These are phyloP conservation scores for Suillus plorans DNA, from an alignment of 768 basidiomycete species.

Conservation along the genomic window DNA sequence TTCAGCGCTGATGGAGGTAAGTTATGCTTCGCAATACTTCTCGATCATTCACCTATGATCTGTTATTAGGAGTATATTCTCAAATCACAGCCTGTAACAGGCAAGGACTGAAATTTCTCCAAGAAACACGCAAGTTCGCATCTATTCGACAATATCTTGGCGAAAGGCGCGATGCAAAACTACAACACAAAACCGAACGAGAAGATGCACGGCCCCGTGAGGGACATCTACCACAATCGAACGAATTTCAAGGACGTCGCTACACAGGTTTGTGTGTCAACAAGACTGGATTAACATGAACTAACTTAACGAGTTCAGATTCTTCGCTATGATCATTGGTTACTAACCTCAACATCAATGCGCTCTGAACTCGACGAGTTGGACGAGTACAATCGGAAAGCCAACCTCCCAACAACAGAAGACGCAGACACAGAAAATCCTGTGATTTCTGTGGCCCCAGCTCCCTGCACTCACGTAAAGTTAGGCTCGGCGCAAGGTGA, in stretches of 20 bases:
- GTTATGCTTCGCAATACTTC: too few species aligned
- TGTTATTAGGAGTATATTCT: constrained; percentile 1
- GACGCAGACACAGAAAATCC: too few species aligned
- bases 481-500: constrained; percentile 4
- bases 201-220: constrained; percentile 29
- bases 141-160: too few species aligned
- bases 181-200: too few species aligned
- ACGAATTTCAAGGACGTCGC: constrained; percentile 37
- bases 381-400: too few species aligned
- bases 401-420: too few species aligned
- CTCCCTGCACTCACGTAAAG: constrained; percentile 6
- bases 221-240: constrained; percentile 22
- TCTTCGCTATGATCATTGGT: neutral
- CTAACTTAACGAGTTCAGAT: neutral
- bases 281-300: neutral
- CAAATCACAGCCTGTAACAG: constrained; percentile 1
- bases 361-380: too few species aligned
- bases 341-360: too few species aligned
- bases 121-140: too few species aligned
- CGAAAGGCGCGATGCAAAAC: too few species aligned
- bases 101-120: constrained; percentile 32
- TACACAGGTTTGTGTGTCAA: constrained; percentile 23
- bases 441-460: neutral
- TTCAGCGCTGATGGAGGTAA: too few species aligned
- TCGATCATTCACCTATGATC: neutral